Percentiles rank a stretch among this genome's conserved stretches.
These are phyloP conservation scores for Suhomyces guaymorum DNA, from an alignment of 1,139 yeast genomes.

Conservation along the genomic window DNA sequence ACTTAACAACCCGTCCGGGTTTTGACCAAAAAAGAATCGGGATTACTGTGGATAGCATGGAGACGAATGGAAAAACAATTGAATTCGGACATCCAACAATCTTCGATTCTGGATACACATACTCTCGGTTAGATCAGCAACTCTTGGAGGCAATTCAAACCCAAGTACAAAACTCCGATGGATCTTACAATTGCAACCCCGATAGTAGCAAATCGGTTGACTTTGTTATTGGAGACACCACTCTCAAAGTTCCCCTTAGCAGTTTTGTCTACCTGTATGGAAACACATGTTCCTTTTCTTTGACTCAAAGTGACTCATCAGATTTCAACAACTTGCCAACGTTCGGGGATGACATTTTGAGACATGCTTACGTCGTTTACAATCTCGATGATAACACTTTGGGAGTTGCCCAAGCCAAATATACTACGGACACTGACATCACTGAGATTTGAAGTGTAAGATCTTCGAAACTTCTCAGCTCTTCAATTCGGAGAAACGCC, in stretches of 20 bases:
- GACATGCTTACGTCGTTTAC: conserved; percentile 24
- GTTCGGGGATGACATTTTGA: conserved; percentile 22
- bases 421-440: no score
- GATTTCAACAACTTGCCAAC: conserved; percentile 6
- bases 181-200: not conserved
- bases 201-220: not conserved
- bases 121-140: not conserved
- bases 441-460: no score
- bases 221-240: not conserved
- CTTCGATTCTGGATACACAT: conserved; percentile 9
- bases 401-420: conserved; percentile 23
- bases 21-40: conserved; percentile 7
- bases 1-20: conserved; percentile 15
- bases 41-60: conserved; percentile 11
- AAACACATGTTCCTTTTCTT: not conserved
- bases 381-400: conserved; percentile 21
- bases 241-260: conserved; percentile 1
- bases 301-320: not conserved
- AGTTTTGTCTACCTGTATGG: not conserved
- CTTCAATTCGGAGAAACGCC: no score
- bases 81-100: not conserved
- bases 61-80: not conserved
- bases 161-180: not conserved
- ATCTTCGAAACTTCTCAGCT: no score
- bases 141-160: not conserved